Percentiles rank a stretch among this genome's conserved stretches.
Conservation (phyloP, 2,329 filamentous ascomycete genomes). For the Scedosporium minutisporum region DNA sequence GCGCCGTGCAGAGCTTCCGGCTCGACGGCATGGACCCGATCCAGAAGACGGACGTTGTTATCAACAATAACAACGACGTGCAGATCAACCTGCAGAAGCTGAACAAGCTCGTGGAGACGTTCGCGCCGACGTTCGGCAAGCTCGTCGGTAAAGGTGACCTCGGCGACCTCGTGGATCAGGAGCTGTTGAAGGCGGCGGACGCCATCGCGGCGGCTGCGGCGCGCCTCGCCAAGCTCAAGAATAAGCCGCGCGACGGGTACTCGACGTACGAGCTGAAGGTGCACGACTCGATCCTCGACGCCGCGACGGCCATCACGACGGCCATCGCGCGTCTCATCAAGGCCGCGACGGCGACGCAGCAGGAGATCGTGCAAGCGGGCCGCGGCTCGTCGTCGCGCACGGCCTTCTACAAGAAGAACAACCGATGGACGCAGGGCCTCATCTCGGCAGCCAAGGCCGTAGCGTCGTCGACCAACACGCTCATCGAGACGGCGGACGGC, state of each 20-base stretch:
- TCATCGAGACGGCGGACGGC: conserved; percentile 96
- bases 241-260: conserved; percentile 92
- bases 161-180: conserved; percentile 83
- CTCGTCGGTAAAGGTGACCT: conserved; percentile 75
- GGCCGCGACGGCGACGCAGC: conserved; percentile 82
- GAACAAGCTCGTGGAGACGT: conserved; percentile 85
- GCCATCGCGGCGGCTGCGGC: conserved; percentile 89
- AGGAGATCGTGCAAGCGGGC: conserved; percentile 93
- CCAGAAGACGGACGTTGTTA: conserved; percentile 93
- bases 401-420: conserved; percentile 99
- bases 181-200: conserved; percentile 86
- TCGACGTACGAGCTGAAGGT: conserved; percentile 95
- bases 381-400: conserved; percentile 78
- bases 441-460: conserved; percentile 97
- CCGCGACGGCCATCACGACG: conserved; percentile 84
- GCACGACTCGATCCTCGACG: conserved; percentile 88
- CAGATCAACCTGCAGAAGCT: conserved; percentile 88
- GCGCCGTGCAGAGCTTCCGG: conserved; percentile 84
- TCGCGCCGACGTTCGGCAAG: conserved; percentile 80
- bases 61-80: conserved; percentile 94
- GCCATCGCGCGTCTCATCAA: conserved; percentile 93
- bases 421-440: conserved; percentile 95
- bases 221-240: conserved; percentile 82
- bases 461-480: conserved; percentile 81
- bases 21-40: conserved; percentile 82